Base-by-base conservation (phyloP, 345 rosid genomes). In the Brassica incana region DNA sequence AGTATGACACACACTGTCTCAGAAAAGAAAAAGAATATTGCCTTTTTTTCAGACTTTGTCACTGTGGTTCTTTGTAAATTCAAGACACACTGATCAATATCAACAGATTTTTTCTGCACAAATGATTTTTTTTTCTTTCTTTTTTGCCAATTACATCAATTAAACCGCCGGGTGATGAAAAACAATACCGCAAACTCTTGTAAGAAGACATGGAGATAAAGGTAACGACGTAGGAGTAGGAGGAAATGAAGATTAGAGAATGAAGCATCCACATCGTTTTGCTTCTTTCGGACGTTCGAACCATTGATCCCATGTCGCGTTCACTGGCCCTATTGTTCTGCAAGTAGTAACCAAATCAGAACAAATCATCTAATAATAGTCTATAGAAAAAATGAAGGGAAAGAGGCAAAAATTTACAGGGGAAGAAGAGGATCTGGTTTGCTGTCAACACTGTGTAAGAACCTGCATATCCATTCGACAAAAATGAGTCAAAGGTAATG, bases 221-320 rank as follows among this genome's bases (percentile, higher is more conserved):
- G 45, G 45, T 38, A 38, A 38, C 32, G 32, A 29, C 36, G 66
- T 62, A 62, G 10, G 58, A 52, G 20, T 43, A 43, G 40, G 58
- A 50, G 32, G 33, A 65, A 14, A 66, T 18, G 52, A 74, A 52
- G 65, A 67, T 87, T 83, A 89, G 43, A 94, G 88, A 50, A 90
- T 85, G 92, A 84, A 83, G 87, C 97, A 92, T 40, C 85, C 86
- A 88, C 97, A 92, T 38, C 96, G 77, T 73, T 83, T 79, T 0
- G 88, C 85, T 40, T 92, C 90, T 69, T 75, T 82, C 11, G 93
- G 92, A 8, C 92, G 83, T 80, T 92, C 91, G 54, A 94, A 94
- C 98, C 98, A 94, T 69, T 86, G 90, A 75, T 94, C 98, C 98
- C 98, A 94, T n/a, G 58, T 15, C 0, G 90, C 85, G 43, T 88